Conservation (phyloP, 73 alveolate genomes). For the Tetrahymena borealis region DNA sequence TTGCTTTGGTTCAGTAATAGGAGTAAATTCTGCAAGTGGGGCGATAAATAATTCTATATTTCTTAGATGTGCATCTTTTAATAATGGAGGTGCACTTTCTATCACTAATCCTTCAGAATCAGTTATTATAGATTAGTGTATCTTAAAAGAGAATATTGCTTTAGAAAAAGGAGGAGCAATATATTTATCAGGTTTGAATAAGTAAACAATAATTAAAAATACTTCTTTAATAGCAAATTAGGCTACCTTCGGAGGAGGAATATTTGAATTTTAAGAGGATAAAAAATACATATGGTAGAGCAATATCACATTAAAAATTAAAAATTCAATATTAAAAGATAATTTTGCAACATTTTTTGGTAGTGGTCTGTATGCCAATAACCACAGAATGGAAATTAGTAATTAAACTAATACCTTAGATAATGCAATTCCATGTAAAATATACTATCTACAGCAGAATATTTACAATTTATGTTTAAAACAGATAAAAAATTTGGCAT, state of each 20-base stretch:
- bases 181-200: not conserved
- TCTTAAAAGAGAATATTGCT: not conserved
- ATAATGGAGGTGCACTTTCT: not conserved
- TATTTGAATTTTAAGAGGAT: not conserved
- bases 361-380: not conserved
- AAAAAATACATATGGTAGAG: too few species aligned
- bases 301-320: too few species aligned
- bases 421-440: too few species aligned
- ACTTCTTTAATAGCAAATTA: not conserved
- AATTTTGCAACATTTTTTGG: not conserved
- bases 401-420: too few species aligned
- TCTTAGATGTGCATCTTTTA: not conserved
- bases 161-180: not conserved
- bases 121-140: not conserved
- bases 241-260: not conserved
- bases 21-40: not conserved
- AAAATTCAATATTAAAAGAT: too few species aligned
- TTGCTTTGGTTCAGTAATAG: not conserved
- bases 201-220: too few species aligned
- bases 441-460: too few species aligned
- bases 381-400: too few species aligned
- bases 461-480: too few species aligned
- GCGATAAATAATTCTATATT: not conserved
- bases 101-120: not conserved
- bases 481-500: not conserved